Base-by-base conservation (phyloP, 2,329 filamentous ascomycete genomes). In the Colletotrichum filicis region DNA sequence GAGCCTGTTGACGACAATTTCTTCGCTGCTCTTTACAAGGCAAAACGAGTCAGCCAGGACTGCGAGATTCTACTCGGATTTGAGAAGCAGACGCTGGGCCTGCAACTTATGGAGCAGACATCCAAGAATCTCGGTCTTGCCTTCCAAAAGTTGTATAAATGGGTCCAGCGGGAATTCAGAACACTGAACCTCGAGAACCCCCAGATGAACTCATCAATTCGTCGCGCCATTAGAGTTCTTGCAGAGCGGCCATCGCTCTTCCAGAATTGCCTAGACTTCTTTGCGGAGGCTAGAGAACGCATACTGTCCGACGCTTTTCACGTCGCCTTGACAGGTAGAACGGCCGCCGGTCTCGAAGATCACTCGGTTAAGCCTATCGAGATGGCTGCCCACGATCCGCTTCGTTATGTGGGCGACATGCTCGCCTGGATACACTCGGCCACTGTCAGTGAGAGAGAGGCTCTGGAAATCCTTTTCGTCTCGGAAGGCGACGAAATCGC, bases 351-450 rank as follows among this genome's bases (percentile, higher is more conserved):
- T 0, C 86, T 87, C 30, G 87, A 88, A 57, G 90, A 93, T 74
- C 84, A 85, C 28, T 88, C 89, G 2, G 86, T 93, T 46, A 98
- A 98, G 79, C 96, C 97, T 0, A 99, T 99, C 75, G 96, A 99
- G 80, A 90, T 98, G 77, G 93, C 92, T 12, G 96, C 97, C 1
- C 96, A 98, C 80, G 97, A 99, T 79, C 92, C 95, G 1, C 84
- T 98, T 30, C 91, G 97, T 24, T 98, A 98, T 81, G 92, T 97
- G 3, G 95, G 97, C 66, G 97, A 99, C 80, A 99, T 99, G 95
- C 88, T 99, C 16, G 97, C 97, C 5, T 99, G 97, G 97, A 92
- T 93, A 6, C 97, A 99, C 81, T 98, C 97, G 0, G 94, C 95
- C 3, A 93, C 96, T 0, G 97, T 99, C 1, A 97, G 96, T 37